phyloP scores from a whole-genome alignment of 1,284 basidiomycete genomes.

The Paramarasmius palmivorus region DNA sequence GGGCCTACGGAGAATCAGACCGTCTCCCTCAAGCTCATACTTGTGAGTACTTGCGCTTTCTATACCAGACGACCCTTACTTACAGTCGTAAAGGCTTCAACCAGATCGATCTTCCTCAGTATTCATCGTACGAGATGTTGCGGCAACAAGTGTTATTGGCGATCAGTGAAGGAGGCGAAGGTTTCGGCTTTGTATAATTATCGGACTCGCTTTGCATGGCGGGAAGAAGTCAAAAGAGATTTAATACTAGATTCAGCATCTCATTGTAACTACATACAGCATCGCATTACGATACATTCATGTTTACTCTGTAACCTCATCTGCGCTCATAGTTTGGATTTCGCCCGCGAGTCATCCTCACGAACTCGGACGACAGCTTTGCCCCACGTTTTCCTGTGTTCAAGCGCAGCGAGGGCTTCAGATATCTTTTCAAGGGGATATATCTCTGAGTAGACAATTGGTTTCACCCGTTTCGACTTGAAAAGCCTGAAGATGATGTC shows the following conservation, averaged over 20 bases:
- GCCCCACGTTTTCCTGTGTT: constrained; percentile 89
- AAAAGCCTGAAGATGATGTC: constrained; percentile 53
- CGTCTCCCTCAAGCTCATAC: constrained; percentile 90
- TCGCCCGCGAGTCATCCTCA: constrained; percentile 33
- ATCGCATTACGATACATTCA: constrained; percentile 1
- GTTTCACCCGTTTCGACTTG: constrained; percentile 62
- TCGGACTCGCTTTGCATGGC: background rate
- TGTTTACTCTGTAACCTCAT: background rate
- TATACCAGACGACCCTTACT: constrained; percentile 12
- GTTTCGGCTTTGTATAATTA: constrained; percentile 79
- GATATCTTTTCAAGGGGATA: constrained; percentile 63
- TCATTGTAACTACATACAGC: constrained; percentile 3
- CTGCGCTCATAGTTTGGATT: constrained; percentile 20
- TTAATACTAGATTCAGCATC: background rate
- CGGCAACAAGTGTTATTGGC: constrained; percentile 85
- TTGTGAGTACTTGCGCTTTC: constrained; percentile 65
- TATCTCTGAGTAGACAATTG: constrained; percentile 72
- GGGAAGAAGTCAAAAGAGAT: background rate
- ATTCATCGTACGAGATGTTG: constrained; percentile 92
- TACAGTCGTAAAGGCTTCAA: constrained; percentile 61
- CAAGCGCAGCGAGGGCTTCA: constrained; percentile 73
- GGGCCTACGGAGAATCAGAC: constrained; percentile 84
- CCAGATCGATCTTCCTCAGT: constrained; percentile 87
- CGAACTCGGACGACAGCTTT: constrained; percentile 79
- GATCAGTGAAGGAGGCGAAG: constrained; percentile 92